A percentile compares a stretch with the other conserved stretches of the same genome.
Evolutionary conservation across 345 rosid genomes (phyloP).

Genomic region (Nasturtium officinale): DNA sequence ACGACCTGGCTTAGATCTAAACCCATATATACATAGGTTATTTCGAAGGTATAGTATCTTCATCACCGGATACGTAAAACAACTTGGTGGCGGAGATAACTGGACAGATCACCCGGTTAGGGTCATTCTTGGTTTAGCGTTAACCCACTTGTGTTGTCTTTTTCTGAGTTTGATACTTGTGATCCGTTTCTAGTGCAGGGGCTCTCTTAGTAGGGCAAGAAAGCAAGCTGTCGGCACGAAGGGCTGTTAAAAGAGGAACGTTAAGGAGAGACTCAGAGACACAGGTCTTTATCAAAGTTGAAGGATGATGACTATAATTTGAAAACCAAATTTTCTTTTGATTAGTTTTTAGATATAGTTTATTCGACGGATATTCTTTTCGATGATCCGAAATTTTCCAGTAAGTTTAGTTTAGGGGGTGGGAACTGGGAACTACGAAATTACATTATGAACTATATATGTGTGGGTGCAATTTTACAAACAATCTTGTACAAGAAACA

Average conservation of each 20-base stretch:
- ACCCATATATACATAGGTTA: no score
- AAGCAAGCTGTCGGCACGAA: no score
- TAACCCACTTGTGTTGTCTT: not conserved
- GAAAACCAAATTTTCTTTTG: constrained; percentile 8
- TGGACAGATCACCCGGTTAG: no score
- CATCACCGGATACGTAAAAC: no score
- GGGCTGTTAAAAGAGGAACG: not conserved
- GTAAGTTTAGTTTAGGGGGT: not conserved
- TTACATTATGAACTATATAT: not conserved
- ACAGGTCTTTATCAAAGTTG: not conserved
- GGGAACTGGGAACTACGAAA: no score
- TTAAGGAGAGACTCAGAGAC: not conserved
- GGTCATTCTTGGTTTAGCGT: no score
- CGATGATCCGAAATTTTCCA: not conserved
- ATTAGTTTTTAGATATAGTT: not conserved
- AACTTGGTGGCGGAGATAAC: no score
- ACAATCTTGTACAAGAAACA: no score
- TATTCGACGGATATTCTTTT: not conserved
- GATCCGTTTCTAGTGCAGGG: not conserved
- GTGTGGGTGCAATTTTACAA: not conserved
- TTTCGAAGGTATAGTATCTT: no score
- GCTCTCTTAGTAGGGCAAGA: constrained; percentile 19
- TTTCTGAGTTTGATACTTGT: constrained; percentile 12
- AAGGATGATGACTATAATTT: not conserved
- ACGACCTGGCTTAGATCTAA: no score